These are phyloP conservation scores for Coniochaeta prunicola DNA, from an alignment of 2,329 filamentous ascomycete species.

Conservation along the genomic window DNA sequence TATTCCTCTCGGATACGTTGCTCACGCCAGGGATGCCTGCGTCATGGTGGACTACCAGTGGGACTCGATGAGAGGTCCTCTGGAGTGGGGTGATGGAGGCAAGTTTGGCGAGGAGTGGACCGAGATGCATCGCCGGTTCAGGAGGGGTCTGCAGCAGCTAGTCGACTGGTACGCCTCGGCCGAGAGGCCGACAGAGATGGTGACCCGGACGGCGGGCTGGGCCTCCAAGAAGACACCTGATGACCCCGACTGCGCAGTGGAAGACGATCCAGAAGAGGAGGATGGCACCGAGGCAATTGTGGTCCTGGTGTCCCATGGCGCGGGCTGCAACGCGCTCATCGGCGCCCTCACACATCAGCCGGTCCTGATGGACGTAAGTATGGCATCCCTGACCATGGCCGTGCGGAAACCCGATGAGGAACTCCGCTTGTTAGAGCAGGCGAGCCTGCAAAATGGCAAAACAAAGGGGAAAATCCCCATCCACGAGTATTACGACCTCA, in stretches of 20 bases:
- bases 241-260: conserved; percentile 22
- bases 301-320: conserved; percentile 86
- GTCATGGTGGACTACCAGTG: conserved; percentile 87
- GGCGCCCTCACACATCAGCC: conserved; percentile 88
- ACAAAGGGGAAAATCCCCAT: conserved; percentile 30
- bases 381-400: conserved; percentile 89
- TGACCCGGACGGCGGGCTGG: conserved; percentile 32
- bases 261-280: conserved; percentile 33
- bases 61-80: conserved; percentile 78
- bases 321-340: conserved; percentile 91
- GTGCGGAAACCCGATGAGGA: conserved; percentile 46
- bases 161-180: conserved; percentile 72
- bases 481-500: conserved; percentile 64
- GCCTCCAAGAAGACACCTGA: conserved; percentile 18
- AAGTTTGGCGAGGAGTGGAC: conserved; percentile 92
- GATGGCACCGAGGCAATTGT: conserved; percentile 67
- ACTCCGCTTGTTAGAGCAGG: conserved; percentile 13
- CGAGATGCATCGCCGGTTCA: conserved; percentile 86
- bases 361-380: conserved; percentile 80
- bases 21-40: conserved; percentile 84
- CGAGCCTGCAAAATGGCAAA: background rate
- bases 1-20: conserved; percentile 82
- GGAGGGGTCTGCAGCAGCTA: conserved; percentile 69
- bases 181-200: conserved; percentile 43
- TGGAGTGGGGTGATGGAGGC: conserved; percentile 83